Base-by-base conservation (phyloP, 148 eudicot species). In the Salicornia ramosissima region DNA sequence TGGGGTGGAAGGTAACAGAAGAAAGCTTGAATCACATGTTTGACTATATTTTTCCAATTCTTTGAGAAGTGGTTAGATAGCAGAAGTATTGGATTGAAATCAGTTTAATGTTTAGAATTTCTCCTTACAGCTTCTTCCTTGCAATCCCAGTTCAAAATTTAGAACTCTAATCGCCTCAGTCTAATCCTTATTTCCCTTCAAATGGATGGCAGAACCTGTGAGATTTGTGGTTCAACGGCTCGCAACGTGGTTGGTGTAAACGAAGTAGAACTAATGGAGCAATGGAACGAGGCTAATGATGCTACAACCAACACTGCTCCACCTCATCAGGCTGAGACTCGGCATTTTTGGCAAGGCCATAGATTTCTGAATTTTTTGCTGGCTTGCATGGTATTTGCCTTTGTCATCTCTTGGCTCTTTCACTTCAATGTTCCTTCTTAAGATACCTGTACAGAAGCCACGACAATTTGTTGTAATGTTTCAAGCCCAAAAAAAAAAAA, bases 341-440 rank as follows among this genome's bases (percentile, higher is more conserved):
- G 86, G 57, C 86, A 79, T 64, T 91, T 86, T 75, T 91, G 90
- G 95, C 91, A 85, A 82, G 95, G 97, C 13, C 91, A 89, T 64
- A 79, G 89, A 65, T 91, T 91, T 59, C 78, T 91, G 68, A 91
- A 91, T 69, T 91, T 91, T 80, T 74, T 91, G 77, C 75, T 91
- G 12, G 97, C 95, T 26, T 91, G 97, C 71, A 87, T 88, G 91
- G 95, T 91, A 19, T 91, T 91, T 74, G 97, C 97, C 36, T 91
- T 91, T 76, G 97, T 91, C 77, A 87, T 91, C 62, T 91, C 97
- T 28, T 91, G 97, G 97, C 89, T 91, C 54, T 91, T 91, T 68
- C 97, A 91, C 81, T 91, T 91, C 85, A 88, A 88, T 24, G 88
- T 87, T 55, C 91, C 92, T 7, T 86, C 86, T 8, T 82, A 59